A percentile compares a stretch with the other conserved stretches of the same genome.
These are phyloP conservation scores for Sclerotinia subarctica DNA, from an alignment of 2,329 filamentous ascomycete genomes.

Conservation along the genomic window DNA sequence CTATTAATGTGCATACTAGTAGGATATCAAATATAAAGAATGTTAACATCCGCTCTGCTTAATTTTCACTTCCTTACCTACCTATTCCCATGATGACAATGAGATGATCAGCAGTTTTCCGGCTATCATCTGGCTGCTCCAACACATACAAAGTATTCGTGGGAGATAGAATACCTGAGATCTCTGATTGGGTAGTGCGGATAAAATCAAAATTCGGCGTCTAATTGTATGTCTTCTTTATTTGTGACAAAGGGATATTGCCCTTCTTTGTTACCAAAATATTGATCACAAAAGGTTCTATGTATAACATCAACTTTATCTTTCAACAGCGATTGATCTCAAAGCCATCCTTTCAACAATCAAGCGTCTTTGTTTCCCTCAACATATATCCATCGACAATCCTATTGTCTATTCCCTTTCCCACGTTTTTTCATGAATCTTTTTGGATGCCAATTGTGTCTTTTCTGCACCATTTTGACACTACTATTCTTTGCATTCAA, in stretches of 20 bases:
- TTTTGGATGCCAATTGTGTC: not conserved
- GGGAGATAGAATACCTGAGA: not conserved
- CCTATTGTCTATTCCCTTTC: not conserved
- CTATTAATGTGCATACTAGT: not conserved
- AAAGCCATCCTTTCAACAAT: not conserved
- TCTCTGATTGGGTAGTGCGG: not conserved
- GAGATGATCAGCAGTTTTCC: not conserved
- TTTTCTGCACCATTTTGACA: not conserved
- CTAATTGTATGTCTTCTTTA: not conserved
- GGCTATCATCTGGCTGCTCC: not conserved
- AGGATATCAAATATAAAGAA: too few species aligned
- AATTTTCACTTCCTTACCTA: not conserved
- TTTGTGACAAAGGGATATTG: not conserved
- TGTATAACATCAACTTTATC: not conserved
- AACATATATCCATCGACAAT: conserved; percentile 17
- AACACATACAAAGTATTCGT: not conserved
- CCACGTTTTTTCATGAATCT: not conserved
- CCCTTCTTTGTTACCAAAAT: not conserved
- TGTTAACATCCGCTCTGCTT: not conserved
- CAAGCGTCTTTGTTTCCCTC: not conserved
- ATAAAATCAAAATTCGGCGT: not conserved
- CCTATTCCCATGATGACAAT: not conserved
- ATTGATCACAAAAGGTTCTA: not conserved
- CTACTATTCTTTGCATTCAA: not conserved
- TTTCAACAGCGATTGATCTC: not conserved